phyloP scores from a whole-genome alignment of 208 protist genomes.

The Acanthamoeba culbertsoni region DNA sequence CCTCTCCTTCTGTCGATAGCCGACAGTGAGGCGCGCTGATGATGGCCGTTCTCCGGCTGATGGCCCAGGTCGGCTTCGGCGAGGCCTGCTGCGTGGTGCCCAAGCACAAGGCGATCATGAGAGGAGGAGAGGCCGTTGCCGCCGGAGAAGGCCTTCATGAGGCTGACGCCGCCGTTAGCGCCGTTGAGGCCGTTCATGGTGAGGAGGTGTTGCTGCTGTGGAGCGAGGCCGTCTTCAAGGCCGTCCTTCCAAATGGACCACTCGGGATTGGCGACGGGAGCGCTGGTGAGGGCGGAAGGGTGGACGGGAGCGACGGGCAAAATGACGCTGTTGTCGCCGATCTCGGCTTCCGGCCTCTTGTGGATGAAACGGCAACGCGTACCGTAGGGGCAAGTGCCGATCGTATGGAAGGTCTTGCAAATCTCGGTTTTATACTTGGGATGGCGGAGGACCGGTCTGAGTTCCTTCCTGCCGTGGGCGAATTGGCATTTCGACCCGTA shows the following conservation, averaged over 20 bases:
- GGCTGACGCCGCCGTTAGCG: not conserved
- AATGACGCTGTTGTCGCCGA: slow-evolving; percentile 35
- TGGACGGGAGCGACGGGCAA: not conserved
- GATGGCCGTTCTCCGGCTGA: not conserved
- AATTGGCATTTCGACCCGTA: slow-evolving; percentile 85
- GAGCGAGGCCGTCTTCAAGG: not conserved
- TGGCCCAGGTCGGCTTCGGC: not conserved
- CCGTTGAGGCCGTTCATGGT: slow-evolving; percentile 31
- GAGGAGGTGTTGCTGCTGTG: slow-evolving; percentile 47
- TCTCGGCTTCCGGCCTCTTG: slow-evolving; percentile 15
- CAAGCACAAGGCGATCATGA: not conserved
- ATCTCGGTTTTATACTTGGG: slow-evolving; percentile 86
- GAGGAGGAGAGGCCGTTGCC: not conserved
- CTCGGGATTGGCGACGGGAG: not conserved
- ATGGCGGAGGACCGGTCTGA: slow-evolving; percentile 77
- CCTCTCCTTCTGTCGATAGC: not conserved
- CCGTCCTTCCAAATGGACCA: not conserved
- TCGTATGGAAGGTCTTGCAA: slow-evolving; percentile 76
- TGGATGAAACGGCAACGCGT: slow-evolving; percentile 79
- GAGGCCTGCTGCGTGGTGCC: not conserved
- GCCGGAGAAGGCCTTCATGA: not conserved
- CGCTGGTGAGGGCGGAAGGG: not conserved
- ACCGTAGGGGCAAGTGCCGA: slow-evolving; percentile 80
- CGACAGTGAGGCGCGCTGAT: not conserved
- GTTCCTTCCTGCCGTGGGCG: slow-evolving; percentile 80